These are phyloP conservation scores for Ophiostoma sp. DNA, from an alignment of 2,329 filamentous ascomycete genomes.

Conservation along the genomic window DNA sequence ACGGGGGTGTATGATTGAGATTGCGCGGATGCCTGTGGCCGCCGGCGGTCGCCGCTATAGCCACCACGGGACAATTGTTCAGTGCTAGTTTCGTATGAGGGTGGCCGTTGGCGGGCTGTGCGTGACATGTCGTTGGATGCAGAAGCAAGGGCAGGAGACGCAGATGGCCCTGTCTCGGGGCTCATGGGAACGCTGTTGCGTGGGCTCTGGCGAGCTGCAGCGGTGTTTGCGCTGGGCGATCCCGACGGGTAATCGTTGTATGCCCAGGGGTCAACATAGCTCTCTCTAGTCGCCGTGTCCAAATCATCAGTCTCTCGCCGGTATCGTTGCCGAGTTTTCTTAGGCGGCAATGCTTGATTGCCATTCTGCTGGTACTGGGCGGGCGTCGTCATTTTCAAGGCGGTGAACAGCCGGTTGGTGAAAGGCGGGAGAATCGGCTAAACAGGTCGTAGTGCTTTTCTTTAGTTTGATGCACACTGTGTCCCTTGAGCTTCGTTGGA, in stretches of 20 bases:
- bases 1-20: not conserved
- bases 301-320: conserved; percentile 7
- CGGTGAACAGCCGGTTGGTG: not conserved
- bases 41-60: conserved; percentile 3
- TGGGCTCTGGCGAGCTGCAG: conserved; percentile 13
- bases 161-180: not conserved
- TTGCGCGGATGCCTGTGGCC: not conserved
- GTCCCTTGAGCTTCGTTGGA: not conserved
- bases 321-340: conserved; percentile 12
- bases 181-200: conserved; percentile 10
- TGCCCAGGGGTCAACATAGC: conserved; percentile 11
- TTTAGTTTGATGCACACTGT: not conserved
- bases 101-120: conserved; percentile 11
- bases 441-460: not conserved
- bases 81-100: not conserved
- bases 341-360: not conserved
- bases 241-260: conserved; percentile 2
- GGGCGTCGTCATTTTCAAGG: not conserved
- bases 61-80: conserved; percentile 7
- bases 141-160: not conserved
- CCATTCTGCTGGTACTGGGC: conserved; percentile 3
- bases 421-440: not conserved
- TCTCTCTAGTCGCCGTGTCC: not conserved
- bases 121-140: not conserved
- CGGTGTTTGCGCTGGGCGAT: conserved; percentile 11